Evolutionary conservation across 148 eudicot species (phyloP), one percentile per base, ranked within the genome.

Genomic region (Dysphania ambrosioides): DNA sequence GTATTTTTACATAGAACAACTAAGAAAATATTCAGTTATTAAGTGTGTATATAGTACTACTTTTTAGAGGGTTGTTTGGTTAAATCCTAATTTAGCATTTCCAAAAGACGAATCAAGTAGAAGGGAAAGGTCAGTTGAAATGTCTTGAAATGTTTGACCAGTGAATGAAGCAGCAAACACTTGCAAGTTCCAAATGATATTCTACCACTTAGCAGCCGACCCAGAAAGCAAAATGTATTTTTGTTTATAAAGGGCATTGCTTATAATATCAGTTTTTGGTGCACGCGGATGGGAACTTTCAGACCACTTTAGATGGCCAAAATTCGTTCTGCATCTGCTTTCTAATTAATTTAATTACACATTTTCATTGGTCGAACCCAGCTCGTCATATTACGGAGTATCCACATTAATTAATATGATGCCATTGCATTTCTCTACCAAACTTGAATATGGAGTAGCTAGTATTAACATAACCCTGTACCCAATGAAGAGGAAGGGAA

Each of bases 281-380:
- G 70, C 75, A 77, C 75, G 80, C 75, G 53, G 62, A 27, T 30
- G 36, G 36, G 3, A 47, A 30, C 68, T 74, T 74, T 74, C n/a
- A 47, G 58, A 6, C 55, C 74, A 62, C 80, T 77, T 70, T 77
- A 64, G n/a, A 12, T 77, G 75, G 80, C 80, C 70, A 47, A 60
- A 70, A 71, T 47, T 72, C 24, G 60, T 51, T 32, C 59, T 2
- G 11, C 62, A 51, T 32, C 62, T 31, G 47, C 32, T 29, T 61
- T 73, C 38, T 6, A 61, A 26, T 34, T 42, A 36, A 49, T 51
- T 51, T 68, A n/a, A 67, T 67, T 19, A 19, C 1, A 58, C 31
- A 58, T 47, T 47, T 8, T 41, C 8, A 41, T 41, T 47, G 53
- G 15, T 47, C 15, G 8, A 4, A 36, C 7, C 40, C 40, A 36